These are phyloP conservation scores for Globisporangium paroecandrum DNA, from an alignment of 352 stramenopile genomes.

Conservation along the genomic window DNA sequence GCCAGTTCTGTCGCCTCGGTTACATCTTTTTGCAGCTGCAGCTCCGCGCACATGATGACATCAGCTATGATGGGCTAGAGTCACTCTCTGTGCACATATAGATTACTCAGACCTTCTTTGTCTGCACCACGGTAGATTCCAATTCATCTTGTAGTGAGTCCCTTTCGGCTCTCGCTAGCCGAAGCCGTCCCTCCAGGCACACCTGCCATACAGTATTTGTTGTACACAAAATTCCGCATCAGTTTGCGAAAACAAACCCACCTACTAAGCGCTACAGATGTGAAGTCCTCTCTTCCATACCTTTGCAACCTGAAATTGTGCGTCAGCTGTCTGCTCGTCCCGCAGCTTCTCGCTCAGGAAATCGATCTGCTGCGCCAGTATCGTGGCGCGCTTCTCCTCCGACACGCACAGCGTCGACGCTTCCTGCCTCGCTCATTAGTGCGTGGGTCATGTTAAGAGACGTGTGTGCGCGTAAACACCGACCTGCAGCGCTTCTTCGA, in stretches of 20 bases:
- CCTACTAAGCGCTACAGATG: neutral
- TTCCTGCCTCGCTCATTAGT: constrained; percentile 5
- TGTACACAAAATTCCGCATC: neutral
- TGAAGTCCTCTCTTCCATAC: neutral
- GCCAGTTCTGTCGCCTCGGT: neutral
- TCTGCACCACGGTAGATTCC: neutral
- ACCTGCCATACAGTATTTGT: neutral
- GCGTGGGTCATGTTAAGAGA: neutral
- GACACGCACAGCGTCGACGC: constrained; percentile 9
- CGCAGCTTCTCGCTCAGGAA: constrained; percentile 14
- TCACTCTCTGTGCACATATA: neutral
- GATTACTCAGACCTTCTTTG: neutral
- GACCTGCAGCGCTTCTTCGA: constrained; percentile 32
- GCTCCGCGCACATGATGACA: neutral
- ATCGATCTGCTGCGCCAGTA: constrained; percentile 15
- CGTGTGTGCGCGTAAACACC: neutral
- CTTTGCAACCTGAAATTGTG: neutral
- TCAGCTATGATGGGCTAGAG: neutral
- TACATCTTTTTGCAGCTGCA: constrained; percentile 13
- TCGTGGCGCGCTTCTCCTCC: constrained; percentile 10
- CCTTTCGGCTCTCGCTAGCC: neutral
- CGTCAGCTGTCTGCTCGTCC: constrained; percentile 3
- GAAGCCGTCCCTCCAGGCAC: constrained; percentile 1
- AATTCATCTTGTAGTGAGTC: neutral
- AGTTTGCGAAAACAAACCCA: neutral